Conservation (phyloP, 2,329 filamentous ascomycete species). For the Sporothrix variecibatus region DNA sequence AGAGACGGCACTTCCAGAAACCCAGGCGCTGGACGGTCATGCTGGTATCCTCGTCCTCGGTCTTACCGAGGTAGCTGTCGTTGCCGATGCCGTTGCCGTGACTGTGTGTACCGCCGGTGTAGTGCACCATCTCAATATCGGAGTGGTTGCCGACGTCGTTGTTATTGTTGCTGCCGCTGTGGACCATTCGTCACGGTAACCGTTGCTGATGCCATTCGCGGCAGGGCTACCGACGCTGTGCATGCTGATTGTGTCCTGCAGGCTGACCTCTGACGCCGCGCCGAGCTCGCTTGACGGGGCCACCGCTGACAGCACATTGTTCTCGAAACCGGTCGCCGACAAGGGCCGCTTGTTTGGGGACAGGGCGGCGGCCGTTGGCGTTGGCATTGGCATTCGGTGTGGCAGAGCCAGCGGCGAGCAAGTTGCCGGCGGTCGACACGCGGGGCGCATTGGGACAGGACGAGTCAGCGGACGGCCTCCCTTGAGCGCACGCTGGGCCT, state of each 20-base stretch:
- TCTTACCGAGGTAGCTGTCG: slow-evolving; percentile 28
- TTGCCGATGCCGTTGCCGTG: neutral
- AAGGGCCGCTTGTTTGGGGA: neutral
- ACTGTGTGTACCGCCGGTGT: neutral
- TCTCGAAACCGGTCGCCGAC: neutral
- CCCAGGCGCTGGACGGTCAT: slow-evolving; percentile 45
- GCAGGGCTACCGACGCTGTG: slow-evolving; percentile 11
- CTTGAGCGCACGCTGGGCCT: slow-evolving; percentile 27
- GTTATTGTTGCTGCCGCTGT: neutral
- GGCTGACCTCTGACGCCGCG: slow-evolving; percentile 24
- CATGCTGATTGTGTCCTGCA: slow-evolving; percentile 28
- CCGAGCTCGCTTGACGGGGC: slow-evolving; percentile 23
- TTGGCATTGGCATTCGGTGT: neutral
- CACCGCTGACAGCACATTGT: neutral
- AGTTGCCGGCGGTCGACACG: neutral
- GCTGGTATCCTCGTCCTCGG: slow-evolving; percentile 28
- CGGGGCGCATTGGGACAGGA: neutral
- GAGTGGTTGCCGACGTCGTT: neutral
- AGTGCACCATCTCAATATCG: slow-evolving; percentile 14
- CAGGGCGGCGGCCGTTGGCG: neutral
- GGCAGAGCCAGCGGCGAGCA: neutral
- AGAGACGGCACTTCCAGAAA: slow-evolving; percentile 50
- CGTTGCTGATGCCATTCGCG: neutral
- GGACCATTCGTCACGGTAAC: slow-evolving; percentile 23
- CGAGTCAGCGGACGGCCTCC: slow-evolving; percentile 26